Evolutionary conservation across 495 filamentous ascomycete genomes (phyloP), one percentile per base, ranked within the genome.

Genomic region (Aeminium ludgeri): DNA sequence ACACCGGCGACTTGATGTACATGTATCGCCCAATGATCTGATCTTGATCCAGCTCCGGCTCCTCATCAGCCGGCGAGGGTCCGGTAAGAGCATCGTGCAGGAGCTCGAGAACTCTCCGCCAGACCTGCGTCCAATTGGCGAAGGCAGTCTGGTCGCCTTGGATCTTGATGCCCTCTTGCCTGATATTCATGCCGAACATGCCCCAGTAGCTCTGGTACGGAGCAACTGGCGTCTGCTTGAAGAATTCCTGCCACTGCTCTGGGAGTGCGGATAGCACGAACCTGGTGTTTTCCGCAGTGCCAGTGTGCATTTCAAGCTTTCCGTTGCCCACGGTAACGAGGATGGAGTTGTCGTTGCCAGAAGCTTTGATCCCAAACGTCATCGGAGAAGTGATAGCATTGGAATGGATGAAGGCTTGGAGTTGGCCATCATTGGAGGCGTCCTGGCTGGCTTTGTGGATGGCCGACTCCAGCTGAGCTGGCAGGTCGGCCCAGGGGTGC

Each of bases 181-280:
- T 58, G 44, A 60, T 62, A 44, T 63, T 60, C 36, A 59, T 53
- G 3, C 55, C 53, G 32, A 54, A 49, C 54, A 59, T 58, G 25
- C 54, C 56, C 56, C 58, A 59, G 41, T 53, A 61, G 34, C 50
- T 56, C 41, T 61, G 58, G 20, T 58, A 61, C 29, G 55, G 55
- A 27, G 48, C 45, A 0, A 46, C 54, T 7, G 60, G 60, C 15
- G 57, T 50, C 13, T 49, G 52, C 45, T 58, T 54, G 50, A 63
- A 60, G 41, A 57, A 59, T 35, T 59, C 52, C 42, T 59, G 44
- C 60, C 60, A 63, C 51, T 63, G 59, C 43, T 63, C 52, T 10
- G 60, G 58, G 8, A 55, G 49, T 3, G 59, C 60, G 3, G 55
- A 56, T 10, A 57, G 50, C 6, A 44, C 48, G 51, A 59, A 60